phyloP scores from a whole-genome alignment of 2,329 filamentous ascomycete genomes.

The Trichoderma sp. region DNA sequence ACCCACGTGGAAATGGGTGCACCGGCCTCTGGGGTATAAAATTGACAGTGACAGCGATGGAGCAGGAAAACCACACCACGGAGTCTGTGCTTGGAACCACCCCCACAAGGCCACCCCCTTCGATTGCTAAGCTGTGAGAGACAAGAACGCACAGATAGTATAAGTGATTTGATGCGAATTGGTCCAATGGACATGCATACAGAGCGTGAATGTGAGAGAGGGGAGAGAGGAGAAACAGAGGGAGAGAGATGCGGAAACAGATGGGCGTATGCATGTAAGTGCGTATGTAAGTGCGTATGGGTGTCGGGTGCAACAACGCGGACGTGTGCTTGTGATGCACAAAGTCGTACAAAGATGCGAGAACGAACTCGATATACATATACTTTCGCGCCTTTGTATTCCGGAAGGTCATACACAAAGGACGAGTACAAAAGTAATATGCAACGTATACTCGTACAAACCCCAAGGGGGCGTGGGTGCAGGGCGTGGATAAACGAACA shows the following conservation, averaged over 20 bases:
- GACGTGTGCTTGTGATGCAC: neutral
- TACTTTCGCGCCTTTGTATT: neutral
- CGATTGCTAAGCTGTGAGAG: neutral
- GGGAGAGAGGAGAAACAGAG: neutral
- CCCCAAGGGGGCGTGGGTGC: neutral
- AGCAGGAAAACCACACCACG: slow-evolving; percentile 12
- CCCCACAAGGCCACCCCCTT: slow-evolving; percentile 1
- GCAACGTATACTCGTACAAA: neutral
- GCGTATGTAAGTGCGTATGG: neutral
- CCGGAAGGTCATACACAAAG: neutral
- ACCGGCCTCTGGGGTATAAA: slow-evolving; percentile 16
- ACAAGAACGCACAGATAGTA: neutral
- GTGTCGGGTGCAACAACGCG: neutral
- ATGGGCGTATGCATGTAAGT: neutral
- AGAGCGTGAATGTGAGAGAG: neutral
- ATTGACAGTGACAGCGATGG: slow-evolving; percentile 15
- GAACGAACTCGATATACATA: neutral
- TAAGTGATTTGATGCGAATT: neutral
- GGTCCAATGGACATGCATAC: neutral
- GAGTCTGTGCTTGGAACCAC: slow-evolving; percentile 12
- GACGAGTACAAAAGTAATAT: neutral
- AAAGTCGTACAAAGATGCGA: neutral
- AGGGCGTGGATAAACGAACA: slow-evolving; percentile 1
- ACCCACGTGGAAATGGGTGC: slow-evolving; percentile 12
- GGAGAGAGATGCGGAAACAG: neutral